phyloP scores from a whole-genome alignment of 2,329 filamentous ascomycete species.

The Annulohypoxylon truncatum region DNA sequence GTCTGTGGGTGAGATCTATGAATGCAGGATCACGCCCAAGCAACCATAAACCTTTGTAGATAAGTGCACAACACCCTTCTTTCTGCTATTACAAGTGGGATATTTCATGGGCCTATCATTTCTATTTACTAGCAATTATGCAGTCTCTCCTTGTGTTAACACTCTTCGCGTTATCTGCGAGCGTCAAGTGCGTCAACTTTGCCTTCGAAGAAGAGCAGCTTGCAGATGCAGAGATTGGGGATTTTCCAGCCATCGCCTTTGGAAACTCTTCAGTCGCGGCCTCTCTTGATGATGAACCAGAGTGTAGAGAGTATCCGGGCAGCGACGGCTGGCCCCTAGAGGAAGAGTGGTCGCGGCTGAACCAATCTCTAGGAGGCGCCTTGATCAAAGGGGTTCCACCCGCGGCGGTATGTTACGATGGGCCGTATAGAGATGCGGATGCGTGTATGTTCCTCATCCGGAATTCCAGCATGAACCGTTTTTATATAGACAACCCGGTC shows the following conservation, averaged over 20 bases:
- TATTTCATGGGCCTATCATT: background rate
- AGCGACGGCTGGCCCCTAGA: constrained; percentile 48
- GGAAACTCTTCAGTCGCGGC: constrained; percentile 42
- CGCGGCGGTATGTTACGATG: constrained; percentile 50
- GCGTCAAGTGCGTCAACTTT: constrained; percentile 37
- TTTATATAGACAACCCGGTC: constrained; percentile 50
- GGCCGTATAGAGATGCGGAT: constrained; percentile 43
- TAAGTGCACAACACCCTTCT: constrained; percentile 4
- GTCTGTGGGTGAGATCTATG: constrained; percentile 3
- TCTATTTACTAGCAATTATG: constrained; percentile 26
- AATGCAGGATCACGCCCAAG: constrained; percentile 13
- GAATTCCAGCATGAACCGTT: constrained; percentile 47
- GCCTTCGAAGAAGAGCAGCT: constrained; percentile 46
- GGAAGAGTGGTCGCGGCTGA: constrained; percentile 48
- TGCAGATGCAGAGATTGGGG: constrained; percentile 47
- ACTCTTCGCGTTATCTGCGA: constrained; percentile 20
- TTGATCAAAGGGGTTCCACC: constrained; percentile 51
- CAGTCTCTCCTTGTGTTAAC: constrained; percentile 1
- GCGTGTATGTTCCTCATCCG: constrained; percentile 48
- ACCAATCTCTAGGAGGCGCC: constrained; percentile 47
- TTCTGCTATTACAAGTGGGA: background rate
- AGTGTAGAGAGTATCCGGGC: constrained; percentile 49
- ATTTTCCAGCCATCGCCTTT: constrained; percentile 49
- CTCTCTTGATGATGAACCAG: constrained; percentile 40
- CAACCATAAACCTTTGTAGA: constrained; percentile 5